Conservation (phyloP, 768 basidiomycete species). For the Leccinum barrowsii region DNA sequence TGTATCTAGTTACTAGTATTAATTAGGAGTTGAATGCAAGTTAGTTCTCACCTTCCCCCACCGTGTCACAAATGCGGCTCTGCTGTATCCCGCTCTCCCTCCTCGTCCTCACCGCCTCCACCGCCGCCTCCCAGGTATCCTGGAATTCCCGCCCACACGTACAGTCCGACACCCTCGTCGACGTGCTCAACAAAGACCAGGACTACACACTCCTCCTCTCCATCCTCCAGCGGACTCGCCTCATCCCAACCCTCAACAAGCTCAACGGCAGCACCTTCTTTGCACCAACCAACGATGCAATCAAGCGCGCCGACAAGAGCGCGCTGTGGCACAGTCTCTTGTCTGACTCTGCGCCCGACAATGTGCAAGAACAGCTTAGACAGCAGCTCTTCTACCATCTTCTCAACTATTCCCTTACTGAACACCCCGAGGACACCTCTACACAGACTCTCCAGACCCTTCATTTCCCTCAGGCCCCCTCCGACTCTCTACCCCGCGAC, state of each 20-base stretch:
- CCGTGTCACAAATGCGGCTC: conserved; percentile 28
- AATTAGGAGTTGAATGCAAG: neutral
- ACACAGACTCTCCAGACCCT: conserved; percentile 53
- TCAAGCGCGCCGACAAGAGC: conserved; percentile 43
- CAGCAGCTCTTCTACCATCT: conserved; percentile 95
- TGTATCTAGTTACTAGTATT: neutral
- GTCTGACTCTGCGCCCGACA: conserved; percentile 53
- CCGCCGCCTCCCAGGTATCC: conserved; percentile 22
- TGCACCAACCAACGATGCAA: conserved; percentile 93
- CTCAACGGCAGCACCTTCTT: conserved; percentile 84
- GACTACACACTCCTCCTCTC: conserved; percentile 74
- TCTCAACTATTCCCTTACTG: conserved; percentile 71
- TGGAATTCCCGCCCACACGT: conserved; percentile 20
- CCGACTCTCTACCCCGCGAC: conserved; percentile 59
- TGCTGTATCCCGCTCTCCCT: conserved; percentile 35
- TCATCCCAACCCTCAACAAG: conserved; percentile 88
- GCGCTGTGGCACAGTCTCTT: conserved; percentile 32
- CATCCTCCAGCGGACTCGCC: conserved; percentile 78
- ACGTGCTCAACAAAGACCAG: conserved; percentile 67
- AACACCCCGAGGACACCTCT: conserved; percentile 38
- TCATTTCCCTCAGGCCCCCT: conserved; percentile 56
- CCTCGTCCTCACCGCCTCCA: conserved; percentile 19
- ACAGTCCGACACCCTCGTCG: conserved; percentile 64
- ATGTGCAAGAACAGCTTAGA: conserved; percentile 77
- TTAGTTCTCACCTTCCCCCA: neutral